phyloP scores from a whole-genome alignment of 2,329 filamentous ascomycete genomes.

The Penicillium griseofulvum region DNA sequence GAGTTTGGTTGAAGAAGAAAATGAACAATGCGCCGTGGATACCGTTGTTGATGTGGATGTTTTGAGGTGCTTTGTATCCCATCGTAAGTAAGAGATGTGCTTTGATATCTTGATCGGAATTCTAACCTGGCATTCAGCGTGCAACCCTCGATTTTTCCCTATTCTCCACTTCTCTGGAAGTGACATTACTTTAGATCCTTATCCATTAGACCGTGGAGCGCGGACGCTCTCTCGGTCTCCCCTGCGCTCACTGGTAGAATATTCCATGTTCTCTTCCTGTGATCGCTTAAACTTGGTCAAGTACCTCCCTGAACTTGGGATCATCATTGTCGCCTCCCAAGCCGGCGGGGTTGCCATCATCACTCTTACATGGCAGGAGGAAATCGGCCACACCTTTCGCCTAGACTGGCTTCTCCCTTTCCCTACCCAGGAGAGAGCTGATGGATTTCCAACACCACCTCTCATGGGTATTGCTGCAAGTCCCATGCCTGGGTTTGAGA shows the following conservation, averaged over 20 bases:
- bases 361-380: slow-evolving; percentile 45
- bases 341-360: slow-evolving; percentile 57
- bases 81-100: slow-evolving; percentile 12
- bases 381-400: slow-evolving; percentile 48
- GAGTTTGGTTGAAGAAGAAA: slow-evolving; percentile 17
- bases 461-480: slow-evolving; percentile 57
- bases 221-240: slow-evolving; percentile 33
- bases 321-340: slow-evolving; percentile 58
- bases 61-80: slow-evolving; percentile 3
- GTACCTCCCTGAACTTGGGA: slow-evolving; percentile 58
- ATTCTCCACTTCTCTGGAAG: slow-evolving; percentile 44
- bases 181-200: slow-evolving; percentile 38
- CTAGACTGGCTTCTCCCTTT: slow-evolving; percentile 58
- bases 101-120: too few relatives aligned
- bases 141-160: slow-evolving; percentile 33
- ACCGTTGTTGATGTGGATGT: slow-evolving; percentile 10
- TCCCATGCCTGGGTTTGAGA: slow-evolving; percentile 54
- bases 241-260: slow-evolving; percentile 28
- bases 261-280: slow-evolving; percentile 23
- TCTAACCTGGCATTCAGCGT: slow-evolving; percentile 16
- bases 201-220: slow-evolving; percentile 31
- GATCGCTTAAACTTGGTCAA: slow-evolving; percentile 59
- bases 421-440: slow-evolving; percentile 46
- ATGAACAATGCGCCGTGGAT: slow-evolving; percentile 7
- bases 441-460: slow-evolving; percentile 43